Evolutionary conservation across 768 basidiomycete species (phyloP), one percentile per base, ranked within the genome.

Genomic region (Mycena haematopus): DNA sequence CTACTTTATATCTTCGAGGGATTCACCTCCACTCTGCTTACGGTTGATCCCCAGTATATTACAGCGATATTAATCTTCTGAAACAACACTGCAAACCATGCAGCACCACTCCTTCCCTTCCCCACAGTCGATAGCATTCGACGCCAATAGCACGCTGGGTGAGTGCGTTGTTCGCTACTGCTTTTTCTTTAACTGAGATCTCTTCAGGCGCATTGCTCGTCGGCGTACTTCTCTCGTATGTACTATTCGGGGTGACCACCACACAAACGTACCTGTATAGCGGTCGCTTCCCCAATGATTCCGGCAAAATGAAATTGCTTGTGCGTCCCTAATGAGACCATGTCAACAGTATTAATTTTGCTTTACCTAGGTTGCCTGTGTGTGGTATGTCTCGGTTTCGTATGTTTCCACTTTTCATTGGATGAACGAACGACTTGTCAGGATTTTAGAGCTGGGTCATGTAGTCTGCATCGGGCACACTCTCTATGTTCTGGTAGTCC

Each of bases 381-480:
- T 65, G 11, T 65, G 64, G 63, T 65, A 33, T 24, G 63, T 44
- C 22, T 17, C 7, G 8, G n/a, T 13, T 6, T 15, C 44, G 33
- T 8, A 1, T n/a, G n/a, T 19, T 33, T 10, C 1, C 19, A 15
- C 21, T 45, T 2, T 21, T n/a, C 0, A 7, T 35, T 33, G 31
- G 2, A 49, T 58, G 13, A 40, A 47, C 9, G 13, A 40, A 47
- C 9, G 13, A n/a, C 15, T 7, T 24, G 21, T 5, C 46, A 65
- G 64, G 65, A 17, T 58, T 10, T 61, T 56, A 52, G 65, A 65
- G 44, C 56, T 65, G 21, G 65, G 36, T 2, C 65, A 65, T 58
- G 51, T 53, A 9, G 50, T 61, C n/a, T 65, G 65, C 45, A 58
- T 65, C 13, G 50, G 50, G n/a, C 65, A 65, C 24, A 50, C 47